Base-by-base conservation (phyloP, 805 yeast genomes). In the Metschnikowia lunata region DNA sequence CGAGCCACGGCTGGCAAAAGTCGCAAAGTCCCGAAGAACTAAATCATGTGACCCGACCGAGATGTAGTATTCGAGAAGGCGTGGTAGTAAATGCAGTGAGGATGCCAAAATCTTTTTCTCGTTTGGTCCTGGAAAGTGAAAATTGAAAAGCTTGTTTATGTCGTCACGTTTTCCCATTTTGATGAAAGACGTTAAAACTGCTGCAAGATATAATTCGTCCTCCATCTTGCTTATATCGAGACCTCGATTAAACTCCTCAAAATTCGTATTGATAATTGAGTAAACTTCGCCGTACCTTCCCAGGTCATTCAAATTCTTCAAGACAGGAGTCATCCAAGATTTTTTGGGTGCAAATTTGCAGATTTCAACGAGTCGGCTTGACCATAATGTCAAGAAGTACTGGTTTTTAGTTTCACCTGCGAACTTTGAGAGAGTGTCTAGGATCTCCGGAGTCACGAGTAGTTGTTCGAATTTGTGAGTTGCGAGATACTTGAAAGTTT, bases 21-120 rank as follows among this genome's bases (percentile, higher is more conserved):
- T 32, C 2, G 43, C 49, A 39, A 61, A 62, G 29, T 57, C 54
- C 15, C 48, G 29, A 26, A 56, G 30, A 2, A 62, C 55, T 15
- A 53, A 27, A 10, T 55, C 50, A 30, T 38, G 37, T 10, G 56
- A 37, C 18, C 66, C 60, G 37, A 44, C 18, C 27, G 46, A 37
- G 28, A 54, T 48, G 46, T 62, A 61, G 46, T 61, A 64, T 12
- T 52, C 50, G 30, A 62, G 49, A 27, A 64, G 51, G 34, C 56
- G 45, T 7, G 45, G 39, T 9, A 57, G 40, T n/a, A 64, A 50
- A 18, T 48, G 48, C 23, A 51, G 40, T 15, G 55, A 61, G 6
- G 37, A 36, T 31, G 46, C 41, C 42, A 52, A 49, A 9, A 34
- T 39, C 46, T 48, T 49, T 40, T 38, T 49, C 27, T 43, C 54